Evolutionary conservation across 305 asterid genomes (phyloP).

Genomic region (Rubia tinctorum): DNA sequence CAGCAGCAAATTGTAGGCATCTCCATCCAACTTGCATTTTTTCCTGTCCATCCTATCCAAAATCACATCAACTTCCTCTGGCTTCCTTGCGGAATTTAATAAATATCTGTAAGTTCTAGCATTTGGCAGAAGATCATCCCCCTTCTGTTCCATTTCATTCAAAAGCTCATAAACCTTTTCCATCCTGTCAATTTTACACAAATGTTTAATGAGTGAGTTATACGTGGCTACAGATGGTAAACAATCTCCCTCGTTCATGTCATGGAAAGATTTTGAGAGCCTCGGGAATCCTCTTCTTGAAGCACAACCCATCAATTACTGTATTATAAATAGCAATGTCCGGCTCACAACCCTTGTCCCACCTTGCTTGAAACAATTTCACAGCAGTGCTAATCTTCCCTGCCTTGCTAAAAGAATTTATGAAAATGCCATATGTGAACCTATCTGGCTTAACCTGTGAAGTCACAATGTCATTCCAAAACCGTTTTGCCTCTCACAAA

Average conservation of each 20-base stretch:
- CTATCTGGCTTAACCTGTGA: neutral
- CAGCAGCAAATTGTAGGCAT: conserved; percentile 1
- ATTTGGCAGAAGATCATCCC: neutral
- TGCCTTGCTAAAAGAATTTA: conserved; percentile 7
- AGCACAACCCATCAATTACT: conserved; percentile 3
- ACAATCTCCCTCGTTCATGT: conserved; percentile 8
- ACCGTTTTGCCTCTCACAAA: conserved; percentile 8
- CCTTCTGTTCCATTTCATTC: conserved; percentile 8
- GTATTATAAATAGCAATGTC: conserved; percentile 5
- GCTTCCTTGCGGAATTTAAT: neutral
- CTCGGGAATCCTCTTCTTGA: conserved; percentile 12
- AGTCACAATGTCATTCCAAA: conserved; percentile 12
- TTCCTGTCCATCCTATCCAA: conserved; percentile 10
- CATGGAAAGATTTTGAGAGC: conserved; percentile 9
- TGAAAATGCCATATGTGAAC: conserved; percentile 8
- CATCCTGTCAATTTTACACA: conserved; percentile 8
- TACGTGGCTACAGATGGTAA: conserved; percentile 6
- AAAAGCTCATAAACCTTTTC: conserved; percentile 11
- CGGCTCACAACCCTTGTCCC: conserved; percentile 11
- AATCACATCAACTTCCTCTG: conserved; percentile 6
- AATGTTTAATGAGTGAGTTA: conserved; percentile 9
- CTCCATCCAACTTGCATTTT: conserved; percentile 10
- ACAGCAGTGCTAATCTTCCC: conserved; percentile 13
- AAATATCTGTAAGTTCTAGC: conserved; percentile 4
- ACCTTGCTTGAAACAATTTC: conserved; percentile 11